Evolutionary conservation across 805 yeast species (phyloP).

Genomic region (Candida railenensis): DNA sequence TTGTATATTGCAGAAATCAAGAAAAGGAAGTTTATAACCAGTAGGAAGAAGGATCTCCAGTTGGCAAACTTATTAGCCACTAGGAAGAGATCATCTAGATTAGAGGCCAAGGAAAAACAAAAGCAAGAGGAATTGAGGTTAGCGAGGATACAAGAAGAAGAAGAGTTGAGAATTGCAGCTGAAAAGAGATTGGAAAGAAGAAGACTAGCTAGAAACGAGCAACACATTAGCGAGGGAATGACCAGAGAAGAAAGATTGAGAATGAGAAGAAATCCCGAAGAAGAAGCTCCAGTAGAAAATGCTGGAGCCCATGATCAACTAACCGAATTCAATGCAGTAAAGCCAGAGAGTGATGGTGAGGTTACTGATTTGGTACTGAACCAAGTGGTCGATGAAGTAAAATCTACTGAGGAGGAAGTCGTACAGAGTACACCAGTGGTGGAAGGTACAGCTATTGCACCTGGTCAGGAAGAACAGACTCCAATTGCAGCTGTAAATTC

Average conservation of each 20-base stretch:
- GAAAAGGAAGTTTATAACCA: constrained; percentile 52
- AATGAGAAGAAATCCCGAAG: constrained; percentile 26
- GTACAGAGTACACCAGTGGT: too few species aligned
- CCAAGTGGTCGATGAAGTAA: too few species aligned
- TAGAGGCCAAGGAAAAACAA: constrained; percentile 60
- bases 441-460: too few species aligned
- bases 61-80: constrained; percentile 62
- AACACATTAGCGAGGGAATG: constrained; percentile 18
- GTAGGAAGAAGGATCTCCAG: constrained; percentile 61
- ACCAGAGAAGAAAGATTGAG: constrained; percentile 34
- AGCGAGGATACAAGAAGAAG: constrained; percentile 44
- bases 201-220: constrained; percentile 34
- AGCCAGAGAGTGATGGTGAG: too few species aligned
- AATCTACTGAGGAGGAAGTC: too few species aligned
- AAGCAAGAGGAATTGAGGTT: constrained; percentile 53
- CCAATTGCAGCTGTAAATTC: too few species aligned
- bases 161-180: constrained; percentile 43
- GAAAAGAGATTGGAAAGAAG: constrained; percentile 41
- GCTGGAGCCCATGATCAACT: too few species aligned
- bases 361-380: too few species aligned
- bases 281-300: background rate
- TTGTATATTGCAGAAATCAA: constrained; percentile 44
- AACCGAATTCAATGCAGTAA: too few species aligned
- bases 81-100: constrained; percentile 71
- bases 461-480: too few species aligned